These are phyloP conservation scores for Wickerhamiella pararugosa DNA, from an alignment of 1,139 yeast genomes.

Conservation along the genomic window DNA sequence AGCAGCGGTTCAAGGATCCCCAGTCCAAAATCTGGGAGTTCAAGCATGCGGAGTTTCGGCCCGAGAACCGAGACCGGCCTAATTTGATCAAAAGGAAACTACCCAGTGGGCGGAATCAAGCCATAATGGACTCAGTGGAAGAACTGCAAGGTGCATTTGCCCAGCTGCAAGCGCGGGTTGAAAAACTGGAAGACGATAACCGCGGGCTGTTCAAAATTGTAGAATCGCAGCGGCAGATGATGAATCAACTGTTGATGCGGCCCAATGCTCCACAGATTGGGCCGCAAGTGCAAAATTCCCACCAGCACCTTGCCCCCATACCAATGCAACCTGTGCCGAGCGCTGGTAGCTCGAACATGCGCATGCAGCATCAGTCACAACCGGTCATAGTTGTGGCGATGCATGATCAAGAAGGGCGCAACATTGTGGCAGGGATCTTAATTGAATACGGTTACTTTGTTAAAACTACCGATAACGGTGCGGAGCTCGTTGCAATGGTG, in stretches of 20 bases:
- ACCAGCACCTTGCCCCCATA: conserved; percentile 2
- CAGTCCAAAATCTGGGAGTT: conserved; percentile 64
- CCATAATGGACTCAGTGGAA: conserved; percentile 5
- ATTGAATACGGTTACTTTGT: conserved; percentile 85
- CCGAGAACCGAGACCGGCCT: conserved; percentile 49
- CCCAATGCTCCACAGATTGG: not conserved
- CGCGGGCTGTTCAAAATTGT: conserved; percentile 13
- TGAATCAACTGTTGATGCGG: conserved; percentile 9
- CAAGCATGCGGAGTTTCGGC: conserved; percentile 73
- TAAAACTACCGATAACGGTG: conserved; percentile 83
- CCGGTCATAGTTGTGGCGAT: conserved; percentile 53
- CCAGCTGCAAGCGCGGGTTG: conserved; percentile 12
- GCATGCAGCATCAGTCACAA: not conserved
- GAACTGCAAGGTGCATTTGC: conserved; percentile 8
- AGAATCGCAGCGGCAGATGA: conserved; percentile 31
- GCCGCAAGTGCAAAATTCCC: not conserved
- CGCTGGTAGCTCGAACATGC: not conserved
- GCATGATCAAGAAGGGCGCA: conserved; percentile 75
- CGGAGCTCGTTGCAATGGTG: conserved; percentile 70
- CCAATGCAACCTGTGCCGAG: not conserved
- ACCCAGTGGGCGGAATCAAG: conserved; percentile 38
- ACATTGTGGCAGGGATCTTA: conserved; percentile 37
- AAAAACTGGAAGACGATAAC: conserved; percentile 16
- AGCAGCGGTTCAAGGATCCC: conserved; percentile 44
- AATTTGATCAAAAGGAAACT: conserved; percentile 73